Percentiles rank a stretch among this genome's conserved stretches.
Evolutionary conservation across 257 asterid species (phyloP).

Genomic region (Nicotiana paniculata): DNA sequence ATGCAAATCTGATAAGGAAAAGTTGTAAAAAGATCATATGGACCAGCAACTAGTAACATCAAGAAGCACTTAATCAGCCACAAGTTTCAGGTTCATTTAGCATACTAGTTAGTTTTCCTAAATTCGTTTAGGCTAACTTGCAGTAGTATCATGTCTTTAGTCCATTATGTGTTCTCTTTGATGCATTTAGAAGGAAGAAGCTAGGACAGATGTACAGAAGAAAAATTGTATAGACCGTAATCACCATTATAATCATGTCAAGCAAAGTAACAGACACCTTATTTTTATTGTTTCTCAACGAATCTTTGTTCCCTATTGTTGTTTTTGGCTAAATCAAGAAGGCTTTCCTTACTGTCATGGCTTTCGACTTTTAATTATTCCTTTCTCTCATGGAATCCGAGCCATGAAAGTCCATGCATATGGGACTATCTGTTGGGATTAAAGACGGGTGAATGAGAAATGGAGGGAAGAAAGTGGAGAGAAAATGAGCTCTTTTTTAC

Average conservation of each 20-base stretch:
- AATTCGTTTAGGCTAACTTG: too few species aligned
- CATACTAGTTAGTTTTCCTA: too few species aligned
- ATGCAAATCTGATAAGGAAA: not conserved
- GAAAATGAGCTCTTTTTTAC: too few species aligned
- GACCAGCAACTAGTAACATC: not conserved
- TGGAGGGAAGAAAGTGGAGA: too few species aligned
- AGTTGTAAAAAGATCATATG: not conserved
- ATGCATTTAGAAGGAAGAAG: constrained; percentile 17
- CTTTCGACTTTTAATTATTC: constrained; percentile 55
- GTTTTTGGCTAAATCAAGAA: constrained; percentile 53
- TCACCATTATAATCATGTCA: constrained; percentile 33
- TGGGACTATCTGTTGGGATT: constrained; percentile 33
- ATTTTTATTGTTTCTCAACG: constrained; percentile 29
- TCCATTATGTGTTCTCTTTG: too few species aligned
- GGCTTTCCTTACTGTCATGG: constrained; percentile 50
- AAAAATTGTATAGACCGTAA: constrained; percentile 8
- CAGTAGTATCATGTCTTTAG: too few species aligned
- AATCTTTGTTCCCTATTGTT: constrained; percentile 22
- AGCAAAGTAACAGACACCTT: constrained; percentile 23
- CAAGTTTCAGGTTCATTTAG: too few species aligned
- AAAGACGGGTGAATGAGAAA: too few species aligned
- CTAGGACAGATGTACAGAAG: constrained; percentile 18
- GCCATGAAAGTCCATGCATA: constrained; percentile 46
- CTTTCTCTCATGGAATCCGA: constrained; percentile 55
- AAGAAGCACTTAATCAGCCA: too few species aligned